Conservation (phyloP, 495 filamentous ascomycete species). For the Collariella sp. region DNA sequence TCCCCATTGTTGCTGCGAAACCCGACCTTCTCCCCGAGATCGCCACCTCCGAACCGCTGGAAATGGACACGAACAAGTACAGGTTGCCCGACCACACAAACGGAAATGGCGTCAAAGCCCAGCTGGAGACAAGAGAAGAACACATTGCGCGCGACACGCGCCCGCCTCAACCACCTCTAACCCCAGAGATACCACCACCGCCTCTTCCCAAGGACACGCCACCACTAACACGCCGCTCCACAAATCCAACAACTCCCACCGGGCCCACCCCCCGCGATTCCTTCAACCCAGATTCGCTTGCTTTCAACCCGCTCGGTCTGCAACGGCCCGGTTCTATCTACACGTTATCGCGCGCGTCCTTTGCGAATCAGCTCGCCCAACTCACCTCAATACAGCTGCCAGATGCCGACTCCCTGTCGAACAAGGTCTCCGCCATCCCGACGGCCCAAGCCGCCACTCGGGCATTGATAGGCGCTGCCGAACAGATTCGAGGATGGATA, state of each 20-base stretch:
- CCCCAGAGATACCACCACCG: constrained; percentile 29
- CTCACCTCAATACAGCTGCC: constrained; percentile 79
- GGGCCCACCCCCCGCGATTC: constrained; percentile 29
- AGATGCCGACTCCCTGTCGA: constrained; percentile 68
- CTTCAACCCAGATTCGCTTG: constrained; percentile 34
- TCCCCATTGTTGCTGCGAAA: constrained; percentile 6
- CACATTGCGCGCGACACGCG: constrained; percentile 42
- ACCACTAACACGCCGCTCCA: constrained; percentile 17
- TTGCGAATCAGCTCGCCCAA: constrained; percentile 82
- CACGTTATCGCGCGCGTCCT: constrained; percentile 80
- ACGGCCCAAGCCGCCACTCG: constrained; percentile 69
- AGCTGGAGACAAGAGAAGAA: constrained; percentile 42
- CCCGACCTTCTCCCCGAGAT: constrained; percentile 39
- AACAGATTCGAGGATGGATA: constrained; percentile 90
- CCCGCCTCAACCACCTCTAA: constrained; percentile 19
- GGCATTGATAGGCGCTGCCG: constrained; percentile 69
- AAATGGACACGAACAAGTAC: constrained; percentile 58
- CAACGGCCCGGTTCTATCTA: constrained; percentile 72
- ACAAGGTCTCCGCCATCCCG: constrained; percentile 71
- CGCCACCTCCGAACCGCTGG: constrained; percentile 31
- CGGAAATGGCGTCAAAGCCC: constrained; percentile 51
- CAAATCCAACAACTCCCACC: constrained; percentile 13
- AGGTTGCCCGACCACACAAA: constrained; percentile 53
- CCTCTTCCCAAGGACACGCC: constrained; percentile 44
- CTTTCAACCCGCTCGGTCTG: constrained; percentile 48